phyloP scores from a whole-genome alignment of 2,329 filamentous ascomycete species.

The Geosmithia putterillii region DNA sequence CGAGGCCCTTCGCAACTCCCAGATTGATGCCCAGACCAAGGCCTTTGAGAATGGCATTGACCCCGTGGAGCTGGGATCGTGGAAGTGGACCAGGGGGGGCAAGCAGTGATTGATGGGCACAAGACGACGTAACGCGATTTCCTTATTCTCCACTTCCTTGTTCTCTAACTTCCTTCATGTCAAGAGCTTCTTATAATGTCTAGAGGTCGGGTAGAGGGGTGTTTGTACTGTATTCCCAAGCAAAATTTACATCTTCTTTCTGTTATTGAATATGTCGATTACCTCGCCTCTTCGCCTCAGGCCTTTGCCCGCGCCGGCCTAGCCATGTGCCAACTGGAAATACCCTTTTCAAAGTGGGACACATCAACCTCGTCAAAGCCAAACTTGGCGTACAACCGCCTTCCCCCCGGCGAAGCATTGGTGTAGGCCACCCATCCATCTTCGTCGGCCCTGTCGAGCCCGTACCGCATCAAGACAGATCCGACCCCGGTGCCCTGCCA shows the following conservation, averaged over 20 bases:
- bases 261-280: no score
- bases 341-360: slow-evolving; percentile 8
- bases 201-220: no score
- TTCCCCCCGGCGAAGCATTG: slow-evolving; percentile 14
- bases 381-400: slow-evolving; percentile 13
- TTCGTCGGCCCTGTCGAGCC: slow-evolving; percentile 13
- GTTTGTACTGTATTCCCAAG: no score
- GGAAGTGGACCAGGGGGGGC: slow-evolving; percentile 46
- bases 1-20: slow-evolving; percentile 51
- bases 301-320: slow-evolving; percentile 12
- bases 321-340: slow-evolving; percentile 16
- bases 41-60: slow-evolving; percentile 63
- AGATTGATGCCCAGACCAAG: slow-evolving; percentile 50
- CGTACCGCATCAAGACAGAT: slow-evolving; percentile 17
- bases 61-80: slow-evolving; percentile 50
- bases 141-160: slow-evolving; percentile 14
- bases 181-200: no score
- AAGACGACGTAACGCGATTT: no score
- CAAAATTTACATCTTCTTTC: no score
- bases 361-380: slow-evolving; percentile 13
- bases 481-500: slow-evolving; percentile 20
- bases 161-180: no score
- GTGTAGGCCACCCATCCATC: slow-evolving; percentile 14
- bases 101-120: slow-evolving; percentile 4
- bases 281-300: no score